Conservation (phyloP, 2,329 filamentous ascomycete genomes). For the Purpureocillium takamizusanense region DNA sequence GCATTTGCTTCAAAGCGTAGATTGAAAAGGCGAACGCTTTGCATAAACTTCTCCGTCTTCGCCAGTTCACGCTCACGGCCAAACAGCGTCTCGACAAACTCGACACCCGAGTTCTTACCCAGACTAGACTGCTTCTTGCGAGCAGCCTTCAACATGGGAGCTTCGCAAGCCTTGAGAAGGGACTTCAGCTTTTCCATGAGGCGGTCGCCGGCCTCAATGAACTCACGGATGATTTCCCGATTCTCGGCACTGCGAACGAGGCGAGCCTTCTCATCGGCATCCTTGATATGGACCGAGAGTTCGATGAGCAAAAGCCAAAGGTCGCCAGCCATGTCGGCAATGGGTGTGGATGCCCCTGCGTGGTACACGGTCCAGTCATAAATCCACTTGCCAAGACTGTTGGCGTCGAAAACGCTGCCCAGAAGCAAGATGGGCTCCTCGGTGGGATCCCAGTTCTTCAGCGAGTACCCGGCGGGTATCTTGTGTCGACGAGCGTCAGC, state of each 20-base stretch:
- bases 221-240: conserved; percentile 77
- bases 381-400: conserved; percentile 97
- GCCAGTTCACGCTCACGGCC: conserved; percentile 83
- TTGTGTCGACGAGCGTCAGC: conserved; percentile 54
- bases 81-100: conserved; percentile 95
- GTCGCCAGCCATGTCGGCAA: conserved; percentile 86
- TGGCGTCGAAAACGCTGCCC: conserved; percentile 93
- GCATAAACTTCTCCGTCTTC: conserved; percentile 89
- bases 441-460: conserved; percentile 96
- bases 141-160: conserved; percentile 86
- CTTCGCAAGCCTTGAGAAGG: conserved; percentile 84
- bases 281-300: conserved; percentile 86
- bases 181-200: conserved; percentile 78
- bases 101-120: conserved; percentile 84
- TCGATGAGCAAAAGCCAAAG: conserved; percentile 94
- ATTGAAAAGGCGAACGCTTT: conserved; percentile 78
- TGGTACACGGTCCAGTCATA: conserved; percentile 98
- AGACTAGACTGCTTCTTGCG: conserved; percentile 62
- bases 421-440: conserved; percentile 91
- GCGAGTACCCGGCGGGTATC: conserved; percentile 83
- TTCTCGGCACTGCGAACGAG: conserved; percentile 66
- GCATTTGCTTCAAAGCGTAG: conserved; percentile 94
- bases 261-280: conserved; percentile 68
- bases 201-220: conserved; percentile 80
- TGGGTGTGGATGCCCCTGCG: conserved; percentile 71